Conservation (phyloP, 306 rosid genomes). For the Lathyrus sativus region DNA sequence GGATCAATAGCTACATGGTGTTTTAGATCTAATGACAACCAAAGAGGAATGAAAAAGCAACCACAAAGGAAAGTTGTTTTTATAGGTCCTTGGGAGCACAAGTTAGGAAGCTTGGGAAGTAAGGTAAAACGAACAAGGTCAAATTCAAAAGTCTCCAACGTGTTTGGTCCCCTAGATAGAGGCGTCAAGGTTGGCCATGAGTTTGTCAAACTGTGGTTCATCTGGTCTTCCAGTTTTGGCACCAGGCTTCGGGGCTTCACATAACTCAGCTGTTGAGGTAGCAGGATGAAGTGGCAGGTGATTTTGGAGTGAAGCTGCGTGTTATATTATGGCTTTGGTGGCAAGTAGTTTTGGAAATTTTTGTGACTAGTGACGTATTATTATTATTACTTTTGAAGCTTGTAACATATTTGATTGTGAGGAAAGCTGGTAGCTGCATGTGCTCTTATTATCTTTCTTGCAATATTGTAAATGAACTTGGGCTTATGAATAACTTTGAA, state of each 20-base stretch:
- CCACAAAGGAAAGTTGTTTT: constrained; percentile 57
- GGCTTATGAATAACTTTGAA: no score
- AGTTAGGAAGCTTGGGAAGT: constrained; percentile 71
- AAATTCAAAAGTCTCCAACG: constrained; percentile 60
- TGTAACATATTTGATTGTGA: no score
- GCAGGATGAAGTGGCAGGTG: no score
- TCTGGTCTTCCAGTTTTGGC: constrained; percentile 91
- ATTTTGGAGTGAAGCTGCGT: no score
- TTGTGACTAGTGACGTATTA: no score
- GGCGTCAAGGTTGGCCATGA: constrained; percentile 92
- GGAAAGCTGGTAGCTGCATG: no score
- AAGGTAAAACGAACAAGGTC: constrained; percentile 69
- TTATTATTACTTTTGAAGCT: no score
- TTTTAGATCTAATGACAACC: constrained; percentile 49
- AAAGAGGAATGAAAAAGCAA: constrained; percentile 53
- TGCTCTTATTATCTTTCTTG: no score
- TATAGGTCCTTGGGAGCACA: constrained; percentile 73
- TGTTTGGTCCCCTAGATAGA: constrained; percentile 74
- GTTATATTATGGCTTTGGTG: no score
- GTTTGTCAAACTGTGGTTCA: constrained; percentile 91
- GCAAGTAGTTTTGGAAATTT: no score
- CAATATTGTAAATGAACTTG: no score
- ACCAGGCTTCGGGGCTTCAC: constrained; percentile 97
- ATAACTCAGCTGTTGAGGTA: constrained; percentile 92
- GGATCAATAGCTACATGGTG: constrained; percentile 56